Evolutionary conservation across 768 basidiomycete species (phyloP).

Genomic region (Podaxis sp.): DNA sequence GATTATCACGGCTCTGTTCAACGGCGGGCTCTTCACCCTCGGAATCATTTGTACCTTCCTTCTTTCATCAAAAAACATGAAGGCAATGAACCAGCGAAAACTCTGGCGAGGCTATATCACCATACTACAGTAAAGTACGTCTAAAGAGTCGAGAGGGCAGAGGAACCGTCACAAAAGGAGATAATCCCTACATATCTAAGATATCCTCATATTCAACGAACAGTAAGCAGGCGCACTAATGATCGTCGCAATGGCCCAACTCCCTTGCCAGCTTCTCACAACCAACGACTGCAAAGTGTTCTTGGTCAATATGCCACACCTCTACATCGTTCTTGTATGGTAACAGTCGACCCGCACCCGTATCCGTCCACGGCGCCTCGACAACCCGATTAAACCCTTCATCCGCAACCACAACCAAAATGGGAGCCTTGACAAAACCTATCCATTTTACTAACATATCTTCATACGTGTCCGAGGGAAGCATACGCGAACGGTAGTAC

Average conservation of each 20-base stretch:
- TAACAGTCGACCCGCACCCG: background rate
- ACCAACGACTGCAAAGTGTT: background rate
- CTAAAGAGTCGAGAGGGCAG: too few relatives aligned
- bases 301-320: conserved; percentile 4
- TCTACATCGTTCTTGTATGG: background rate
- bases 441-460: background rate
- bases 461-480: background rate
- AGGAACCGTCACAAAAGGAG: too few relatives aligned
- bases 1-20: background rate
- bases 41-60: background rate
- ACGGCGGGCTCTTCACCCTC: background rate
- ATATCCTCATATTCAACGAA: too few relatives aligned
- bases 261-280: background rate
- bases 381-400: background rate
- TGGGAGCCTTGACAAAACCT: background rate
- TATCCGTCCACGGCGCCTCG: background rate
- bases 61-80: background rate
- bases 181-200: too few relatives aligned
- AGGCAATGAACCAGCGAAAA: background rate
- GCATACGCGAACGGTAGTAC: background rate
- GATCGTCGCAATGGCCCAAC: background rate
- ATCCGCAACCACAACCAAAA: conserved; percentile 3
- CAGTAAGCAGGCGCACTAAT: background rate
- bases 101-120: background rate
- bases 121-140: background rate